Evolutionary conservation across 2,329 filamentous ascomycete genomes (phyloP).

Genomic region (Ceratocystis smalleyi): DNA sequence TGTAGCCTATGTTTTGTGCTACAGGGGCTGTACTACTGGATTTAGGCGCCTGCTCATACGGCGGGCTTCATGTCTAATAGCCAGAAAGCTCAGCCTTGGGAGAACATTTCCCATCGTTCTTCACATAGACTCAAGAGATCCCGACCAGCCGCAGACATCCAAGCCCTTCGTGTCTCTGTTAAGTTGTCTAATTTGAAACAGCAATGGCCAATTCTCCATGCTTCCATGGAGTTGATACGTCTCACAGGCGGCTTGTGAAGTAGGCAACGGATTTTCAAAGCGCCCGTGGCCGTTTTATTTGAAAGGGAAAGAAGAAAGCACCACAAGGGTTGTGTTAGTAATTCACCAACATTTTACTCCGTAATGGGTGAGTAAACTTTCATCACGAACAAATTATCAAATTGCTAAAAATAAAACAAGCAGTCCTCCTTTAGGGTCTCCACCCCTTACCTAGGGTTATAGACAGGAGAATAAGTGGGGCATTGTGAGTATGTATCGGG

Average conservation of each 20-base stretch:
- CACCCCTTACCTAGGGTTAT: background rate
- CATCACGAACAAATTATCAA: too few species aligned
- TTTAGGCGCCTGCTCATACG: background rate
- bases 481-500: background rate
- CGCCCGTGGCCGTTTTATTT: background rate
- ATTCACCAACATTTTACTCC: too few species aligned
- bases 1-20: background rate
- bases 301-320: background rate
- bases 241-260: background rate
- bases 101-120: too few species aligned
- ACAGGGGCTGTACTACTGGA: background rate
- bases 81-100: background rate
- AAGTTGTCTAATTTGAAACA: background rate
- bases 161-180: background rate
- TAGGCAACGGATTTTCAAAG: background rate
- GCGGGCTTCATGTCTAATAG: background rate
- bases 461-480: background rate
- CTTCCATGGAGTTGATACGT: background rate
- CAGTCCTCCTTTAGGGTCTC: background rate
- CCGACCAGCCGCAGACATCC: background rate
- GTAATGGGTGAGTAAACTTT: too few species aligned
- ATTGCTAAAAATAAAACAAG: background rate
- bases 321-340: too few species aligned
- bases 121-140: too few species aligned
- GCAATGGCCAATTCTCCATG: too few species aligned